A percentile compares a stretch with the other conserved stretches of the same genome.
phyloP scores from a whole-genome alignment of 202 grass and related monocot genomes.

The Elaeis oleifera region DNA sequence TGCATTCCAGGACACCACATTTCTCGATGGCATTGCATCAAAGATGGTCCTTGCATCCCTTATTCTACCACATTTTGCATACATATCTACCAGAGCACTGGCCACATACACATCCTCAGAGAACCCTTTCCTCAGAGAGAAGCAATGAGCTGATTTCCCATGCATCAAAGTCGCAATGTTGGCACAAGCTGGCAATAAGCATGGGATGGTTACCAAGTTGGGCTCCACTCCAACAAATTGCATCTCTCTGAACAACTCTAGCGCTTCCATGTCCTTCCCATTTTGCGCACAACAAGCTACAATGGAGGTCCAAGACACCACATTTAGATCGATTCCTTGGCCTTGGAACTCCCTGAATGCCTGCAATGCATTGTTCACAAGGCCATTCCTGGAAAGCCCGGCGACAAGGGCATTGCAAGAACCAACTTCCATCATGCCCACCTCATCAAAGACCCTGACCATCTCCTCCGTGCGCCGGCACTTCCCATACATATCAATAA shows the following conservation, averaged over 20 bases:
- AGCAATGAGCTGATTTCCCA: constrained; percentile 51
- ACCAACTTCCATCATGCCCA: constrained; percentile 32
- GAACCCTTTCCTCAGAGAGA: constrained; percentile 44
- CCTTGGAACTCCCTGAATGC: constrained; percentile 37
- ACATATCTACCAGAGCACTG: constrained; percentile 79
- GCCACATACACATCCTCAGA: constrained; percentile 38
- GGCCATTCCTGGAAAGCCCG: constrained; percentile 48
- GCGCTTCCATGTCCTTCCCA: constrained; percentile 50
- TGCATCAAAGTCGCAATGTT: constrained; percentile 56
- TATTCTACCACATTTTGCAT: constrained; percentile 77
- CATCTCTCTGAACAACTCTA: constrained; percentile 65
- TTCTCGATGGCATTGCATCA: constrained; percentile 48
- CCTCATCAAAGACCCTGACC: constrained; percentile 35
- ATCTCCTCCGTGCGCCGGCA: constrained; percentile 35
- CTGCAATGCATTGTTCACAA: constrained; percentile 34
- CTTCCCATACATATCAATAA: constrained; percentile 60
- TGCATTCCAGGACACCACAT: constrained; percentile 69
- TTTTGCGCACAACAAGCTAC: constrained; percentile 61
- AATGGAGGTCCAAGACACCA: constrained; percentile 71
- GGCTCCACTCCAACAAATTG: constrained; percentile 45
- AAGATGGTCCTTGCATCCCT: constrained; percentile 47
- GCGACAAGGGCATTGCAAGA: constrained; percentile 53
- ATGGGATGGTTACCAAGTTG: constrained; percentile 58
- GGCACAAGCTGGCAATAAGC: constrained; percentile 56
- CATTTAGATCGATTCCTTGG: constrained; percentile 39